Evolutionary conservation across 2,329 filamentous ascomycete species (phyloP), one percentile per base, ranked within the genome.

Genomic region (Conoideocrella luteorostrata): DNA sequence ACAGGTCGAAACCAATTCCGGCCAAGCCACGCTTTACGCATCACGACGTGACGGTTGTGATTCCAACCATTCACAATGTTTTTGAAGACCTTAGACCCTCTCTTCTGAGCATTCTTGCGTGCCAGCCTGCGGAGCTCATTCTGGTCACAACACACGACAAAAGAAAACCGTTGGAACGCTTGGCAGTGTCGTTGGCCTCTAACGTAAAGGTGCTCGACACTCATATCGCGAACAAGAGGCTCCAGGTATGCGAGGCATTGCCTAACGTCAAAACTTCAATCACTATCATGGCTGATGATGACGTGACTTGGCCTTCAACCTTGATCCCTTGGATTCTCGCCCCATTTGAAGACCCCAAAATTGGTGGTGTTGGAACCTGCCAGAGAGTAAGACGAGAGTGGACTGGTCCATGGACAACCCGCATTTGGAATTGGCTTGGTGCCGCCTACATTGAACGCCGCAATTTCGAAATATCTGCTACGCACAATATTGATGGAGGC

Each of bases 381-480:
- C 91, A 97, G 68, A 75, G 88, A 49, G 78, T 96, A 51, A 81
- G 82, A 59, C 84, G 88, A 49, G 80, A 82, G 51, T 75, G 77
- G 57, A 70, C 70, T 36, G 77, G 67, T 2, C 78, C 78, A 32
- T 68, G 80, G 58, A 70, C 71, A 21, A 77, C 78, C 33, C 77
- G 77, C 40, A 70, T 87, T 51, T 96, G 83, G 81, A 90, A 90
- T 60, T 96, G 91, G 74, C 76, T 97, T 17, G 90, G 90, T 5
- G 87, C 89, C 18, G 82, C 90, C 41, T 97, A 97, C 64, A 84
- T 97, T 50, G 87, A 95, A 65, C 81, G 91, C 46, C 83, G 91
- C 49, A 97, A 96, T 67, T 97, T 96, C 62, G 91, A 97, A 65
- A 95, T 94, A 60, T 94, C 90, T 38, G 90, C 91, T 24, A 96